Evolutionary conservation across 306 rosid genomes (phyloP), one percentile per base, ranked within the genome.

Genomic region (Vicia villosa): DNA sequence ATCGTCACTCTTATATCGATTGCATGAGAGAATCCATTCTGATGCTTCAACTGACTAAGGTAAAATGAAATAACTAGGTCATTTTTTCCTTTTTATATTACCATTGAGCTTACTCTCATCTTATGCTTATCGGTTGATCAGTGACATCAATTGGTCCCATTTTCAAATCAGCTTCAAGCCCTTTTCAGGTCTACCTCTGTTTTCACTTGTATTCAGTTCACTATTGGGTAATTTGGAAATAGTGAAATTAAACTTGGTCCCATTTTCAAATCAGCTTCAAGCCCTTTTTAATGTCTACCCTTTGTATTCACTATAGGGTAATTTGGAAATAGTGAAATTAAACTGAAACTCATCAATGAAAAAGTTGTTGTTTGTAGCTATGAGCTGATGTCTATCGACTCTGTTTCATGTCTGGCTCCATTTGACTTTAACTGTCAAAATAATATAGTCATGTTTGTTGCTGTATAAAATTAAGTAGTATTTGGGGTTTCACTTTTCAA

Each of bases 1-100:
- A 77, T 88, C 96, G 32, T 77, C 94, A 45, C 80, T 83, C 24
- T 55, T 90, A 41, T 84, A 90, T 77, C 83, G 86, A 69, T 74
- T 88, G 79, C 84, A 82, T 24, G 92, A 90, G 70, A 88, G 68
- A 80, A 72, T 64, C 65, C 88, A 56, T 77, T 77, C 90, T 2
- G 85, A 83, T 51, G 32, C 78, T 24, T 62, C 74, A 0, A 52
- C 71, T 15, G 92, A 87, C 66, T 89, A 69, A 79, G 77, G 76
- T 50, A 47, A 69, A 73, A 64, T 63, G 17, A 10, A 43, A 52
- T 28, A 26, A 41, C 17, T 21, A 11, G 60, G 26, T 66, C 45
- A 30, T 64, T 9, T 68, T 56, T 36, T 64, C 42, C 34, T 46
- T 59, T 17, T 34, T 37, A 22, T 63, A 70, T 57, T 55, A 28